Base-by-base conservation (phyloP, 345 rosid species). In the Streptanthus diversifolius region DNA sequence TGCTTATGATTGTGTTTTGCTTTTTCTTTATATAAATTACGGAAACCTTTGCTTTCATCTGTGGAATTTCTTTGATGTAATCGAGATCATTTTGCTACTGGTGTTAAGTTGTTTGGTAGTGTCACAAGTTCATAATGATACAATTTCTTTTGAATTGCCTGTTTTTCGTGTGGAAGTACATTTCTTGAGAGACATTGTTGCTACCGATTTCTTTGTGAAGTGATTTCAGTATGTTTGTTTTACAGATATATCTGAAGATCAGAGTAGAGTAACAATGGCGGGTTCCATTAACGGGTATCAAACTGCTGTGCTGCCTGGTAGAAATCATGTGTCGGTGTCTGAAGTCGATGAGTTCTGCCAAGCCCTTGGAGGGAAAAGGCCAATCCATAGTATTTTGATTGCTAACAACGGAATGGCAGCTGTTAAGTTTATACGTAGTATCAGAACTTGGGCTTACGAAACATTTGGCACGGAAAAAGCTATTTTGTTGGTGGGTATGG, bases 331-430 rank as follows among this genome's bases (percentile, higher is more conserved):
- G 51, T 52, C 90, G 14, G 74, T 84, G 59, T 79, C 87, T 25
- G 81, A 83, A 71, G 90, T 95, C 30, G 90, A 92, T 65, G 89
- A 86, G 57, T 95, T 95, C 74, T 92, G 98, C 80, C 72, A 63
- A 78, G 81, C 95, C 37, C 97, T 95, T 48, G 89, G 92, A 59
- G 99, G 99, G 73, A 77, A 88, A 49, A 87, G 60, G 79, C 93
- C 97, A 54, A 84, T 95, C 25, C 98, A 88, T 60, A 95, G 98
- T 79, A 88, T 95, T 79, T 81, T 95, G 79, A 87, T 95, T 7
- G 88, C 99, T 11, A 95, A 95, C 82, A 95, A 95, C 83, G 99
- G 98, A 79, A 95, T 95, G 99, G 99, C 99, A 10, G 98, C 99
- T 75, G 99, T 95, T 66, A 95, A 95, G 83, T 95, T 95, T 71